Evolutionary conservation across 208 protist genomes (phyloP), one percentile per base, ranked within the genome.

Genomic region (Trypanosoma melophagium): DNA sequence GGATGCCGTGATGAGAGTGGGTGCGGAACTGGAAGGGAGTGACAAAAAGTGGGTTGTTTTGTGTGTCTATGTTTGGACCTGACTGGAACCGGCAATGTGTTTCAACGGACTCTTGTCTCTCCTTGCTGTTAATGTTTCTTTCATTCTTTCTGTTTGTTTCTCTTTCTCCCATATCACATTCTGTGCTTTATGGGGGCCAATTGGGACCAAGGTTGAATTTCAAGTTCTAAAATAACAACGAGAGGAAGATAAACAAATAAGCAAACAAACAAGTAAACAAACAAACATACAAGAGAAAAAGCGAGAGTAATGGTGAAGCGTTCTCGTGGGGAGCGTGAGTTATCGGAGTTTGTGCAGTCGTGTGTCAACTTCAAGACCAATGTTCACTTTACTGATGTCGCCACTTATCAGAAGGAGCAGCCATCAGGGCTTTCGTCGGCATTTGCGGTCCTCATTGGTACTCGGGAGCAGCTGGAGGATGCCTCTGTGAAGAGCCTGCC

Each of bases 391-490:
- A 84, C 77, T 21, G 80, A 89, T 59, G 69, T 79, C 42, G 57
- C 47, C 24, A 50, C 51, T 12, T 74, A 83, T 50, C 17, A 54
- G 17, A 54, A 49, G 2, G 49, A 40, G 3, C 24, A 72, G 17
- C 13, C 42, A 7, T 19, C 16, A 1, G 58, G 49, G 3, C 45
- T 65, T 14, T 55, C 66, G 12, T 73, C 79, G 16, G 2, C 69
- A 17, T 66, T 78, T 61, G 80, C 76, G n/a, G 63, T 92, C 38
- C 71, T 92, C n/a, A 69, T 92, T 24, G 85, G 85, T 57, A 76
- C 80, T 22, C 57, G 58, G 16, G 77, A 40, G 35, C 74, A 84
- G 66, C 71, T 87, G 56, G 65, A 77, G 53, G 76, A 81, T 17
- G 67, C 35, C 21, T 61, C 71, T 5, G 78, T 87, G 60, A 40